These are phyloP conservation scores for Uromyces viciae-fabae DNA, from an alignment of 1,284 basidiomycete species.

Conservation along the genomic window DNA sequence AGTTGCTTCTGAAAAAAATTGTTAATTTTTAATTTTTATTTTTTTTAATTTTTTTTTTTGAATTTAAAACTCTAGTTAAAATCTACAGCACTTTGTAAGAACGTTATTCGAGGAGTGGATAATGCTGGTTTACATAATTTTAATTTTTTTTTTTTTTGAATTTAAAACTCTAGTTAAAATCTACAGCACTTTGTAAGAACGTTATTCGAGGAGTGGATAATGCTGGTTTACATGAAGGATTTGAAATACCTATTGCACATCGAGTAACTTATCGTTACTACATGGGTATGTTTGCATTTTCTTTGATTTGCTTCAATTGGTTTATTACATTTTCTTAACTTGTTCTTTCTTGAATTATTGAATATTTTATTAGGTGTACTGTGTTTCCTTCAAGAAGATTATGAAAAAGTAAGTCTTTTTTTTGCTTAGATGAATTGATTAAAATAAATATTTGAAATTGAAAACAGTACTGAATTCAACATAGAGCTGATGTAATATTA, in stretches of 20 bases:
- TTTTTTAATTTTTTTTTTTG: not conserved
- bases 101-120: conserved; percentile 37
- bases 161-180: conserved; percentile 35
- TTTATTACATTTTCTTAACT: not conserved
- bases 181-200: conserved; percentile 40
- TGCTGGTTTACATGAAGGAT: conserved; percentile 24
- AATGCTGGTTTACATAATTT: not conserved
- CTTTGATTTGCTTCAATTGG: not conserved
- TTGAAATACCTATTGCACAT: conserved; percentile 36
- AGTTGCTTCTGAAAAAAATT: not conserved
- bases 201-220: conserved; percentile 41
- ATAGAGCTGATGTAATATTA: not conserved
- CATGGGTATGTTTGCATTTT: conserved; percentile 22
- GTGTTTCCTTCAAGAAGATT: conserved; percentile 42
- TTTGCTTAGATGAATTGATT: not conserved
- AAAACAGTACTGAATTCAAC: too few relatives aligned
- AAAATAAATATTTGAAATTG: not conserved
- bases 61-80: conserved; percentile 33
- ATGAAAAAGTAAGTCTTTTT: conserved; percentile 32
- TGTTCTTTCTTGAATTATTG: not conserved
- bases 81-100: conserved; percentile 41
- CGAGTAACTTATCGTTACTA: conserved; percentile 42
- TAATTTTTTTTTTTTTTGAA: not conserved
- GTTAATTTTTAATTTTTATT: not conserved
- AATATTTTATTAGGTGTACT: conserved; percentile 25